Base-by-base conservation (phyloP, 768 basidiomycete genomes). In the Auriscalpium orientale region DNA sequence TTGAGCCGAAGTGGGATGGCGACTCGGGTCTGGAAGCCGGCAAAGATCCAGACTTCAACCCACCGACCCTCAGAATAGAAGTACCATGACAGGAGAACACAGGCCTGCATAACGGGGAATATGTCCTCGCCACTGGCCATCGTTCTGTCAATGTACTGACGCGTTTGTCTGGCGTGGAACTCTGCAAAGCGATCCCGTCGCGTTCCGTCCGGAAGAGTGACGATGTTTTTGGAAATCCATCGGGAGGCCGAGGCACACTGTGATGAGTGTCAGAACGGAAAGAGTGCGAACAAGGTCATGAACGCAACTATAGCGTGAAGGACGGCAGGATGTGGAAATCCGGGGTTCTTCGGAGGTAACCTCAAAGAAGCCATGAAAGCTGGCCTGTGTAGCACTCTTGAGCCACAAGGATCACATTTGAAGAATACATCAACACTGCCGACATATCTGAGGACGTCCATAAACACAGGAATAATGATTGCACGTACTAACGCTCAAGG, bases 41-140 rank as follows among this genome's bases (percentile, higher is more conserved):
- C 89, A 70, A 91, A 91, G 43, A 91, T 87, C 91, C 91, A 92
- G 4, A 92, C 86, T 70, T 93, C 91, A 9, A 92, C 90, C 91
- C 91, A 81, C 54, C 89, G 79, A 2, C 91, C 90, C 70, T 92
- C 91, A 55, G 90, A 86, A 65, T 91, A 93, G 62, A 92, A 91
- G 70, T 90, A 92, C 91, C 91, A 93, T 2, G 88, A 89, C 16
- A 93, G 79, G 21, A 93, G 72, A 58, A 87, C 85, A 64, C 90
- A 91, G 7, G 91, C 91, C 66, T 92, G 89, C 79, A 92, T 81
- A 9, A 92, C 89, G 6, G 81, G 80, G 68, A 93, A 91, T 55
- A 92, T 91, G 62, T 91, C 87, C 68, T 87, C 83, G 40, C 90
- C 90, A 43, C 83, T 89, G n/a, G 85, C 84, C 88, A 93, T 91